Conservation (phyloP, 768 basidiomycete genomes). For the Naganishia friedmannii region DNA sequence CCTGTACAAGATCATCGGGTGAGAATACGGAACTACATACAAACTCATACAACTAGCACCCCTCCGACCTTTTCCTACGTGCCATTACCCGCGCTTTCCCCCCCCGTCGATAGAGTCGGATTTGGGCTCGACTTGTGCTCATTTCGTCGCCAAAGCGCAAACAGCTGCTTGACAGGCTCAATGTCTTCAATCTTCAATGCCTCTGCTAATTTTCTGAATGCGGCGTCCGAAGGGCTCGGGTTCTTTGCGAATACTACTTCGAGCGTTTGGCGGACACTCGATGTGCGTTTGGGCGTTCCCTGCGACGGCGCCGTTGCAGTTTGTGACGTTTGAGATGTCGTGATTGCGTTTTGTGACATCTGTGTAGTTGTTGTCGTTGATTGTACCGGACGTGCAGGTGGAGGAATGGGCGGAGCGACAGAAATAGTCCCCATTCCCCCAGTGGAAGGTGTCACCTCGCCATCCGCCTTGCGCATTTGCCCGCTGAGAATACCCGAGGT, state of each 20-base stretch:
- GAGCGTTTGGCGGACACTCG: constrained; percentile 6
- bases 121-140: background rate
- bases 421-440: too few relatives aligned
- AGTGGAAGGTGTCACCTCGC: too few relatives aligned
- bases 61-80: background rate
- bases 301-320: background rate
- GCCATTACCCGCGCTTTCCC: background rate
- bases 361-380: background rate
- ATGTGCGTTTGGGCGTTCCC: background rate
- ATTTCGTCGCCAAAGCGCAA: constrained; percentile 14
- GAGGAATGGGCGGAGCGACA: too few relatives aligned
- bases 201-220: background rate
- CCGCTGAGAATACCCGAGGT: too few relatives aligned
- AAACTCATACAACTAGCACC: too few relatives aligned
- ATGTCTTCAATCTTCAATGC: constrained; percentile 14
- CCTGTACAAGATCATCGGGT: too few relatives aligned
- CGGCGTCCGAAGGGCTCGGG: constrained; percentile 14
- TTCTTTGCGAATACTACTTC: constrained; percentile 21
- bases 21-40: too few relatives aligned
- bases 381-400: background rate
- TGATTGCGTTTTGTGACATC: background rate
- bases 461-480: too few relatives aligned
- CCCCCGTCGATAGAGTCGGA: background rate
- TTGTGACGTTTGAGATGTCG: background rate
- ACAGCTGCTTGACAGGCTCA: constrained; percentile 19